Evolutionary conservation across 2,329 filamentous ascomycete species (phyloP), one percentile per base, ranked within the genome.

Genomic region (Cercospora citrullina): DNA sequence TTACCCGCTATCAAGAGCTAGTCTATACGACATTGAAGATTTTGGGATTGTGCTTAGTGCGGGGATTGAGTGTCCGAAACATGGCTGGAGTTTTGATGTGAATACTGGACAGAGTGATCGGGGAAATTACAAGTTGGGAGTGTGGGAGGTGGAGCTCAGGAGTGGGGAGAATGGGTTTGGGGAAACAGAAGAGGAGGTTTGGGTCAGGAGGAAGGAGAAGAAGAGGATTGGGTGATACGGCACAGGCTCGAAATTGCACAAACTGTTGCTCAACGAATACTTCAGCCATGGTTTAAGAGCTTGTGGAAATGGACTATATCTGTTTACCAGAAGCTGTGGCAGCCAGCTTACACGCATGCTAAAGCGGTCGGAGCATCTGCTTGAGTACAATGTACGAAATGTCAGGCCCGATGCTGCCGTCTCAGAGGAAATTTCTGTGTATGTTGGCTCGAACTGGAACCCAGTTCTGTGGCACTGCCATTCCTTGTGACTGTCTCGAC

Each of bases 31-130:
- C 64, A 91, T 92, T 72, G 90, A 92, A 72, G 90, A 92, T 68
- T 92, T 91, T 75, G 89, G 90, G 0, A 79, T 90, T 2, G 81
- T 84, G 4, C 76, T 90, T 6, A 89, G 87, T 64, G 84, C 87
- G 0, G 90, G 89, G 0, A 79, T 92, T 3, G 85, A 83, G 0
- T 92, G 90, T 75, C 88, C 89, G 0, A 90, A 90, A 70, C 89
- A 91, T 69, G 86, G 83, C 4, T 92, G 90, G 90, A 89, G 88
- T 0, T 92, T 91, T 77, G 90, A 92, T 74, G 73, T 91, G 2
- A 86, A 87, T 63, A 86, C 89, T 0, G 90, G 90, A 0, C 81
- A 81, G 72, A 84, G 83, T 0, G 90, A 91, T 75, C 84, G 88
- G 0, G 88, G 85, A 0, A 85, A 79, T 57, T 91, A 91, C 74